A percentile compares a stretch with the other conserved stretches of the same genome.
Conservation (phyloP, 805 yeast species). For the Lipomyces spencermartinsiae region DNA sequence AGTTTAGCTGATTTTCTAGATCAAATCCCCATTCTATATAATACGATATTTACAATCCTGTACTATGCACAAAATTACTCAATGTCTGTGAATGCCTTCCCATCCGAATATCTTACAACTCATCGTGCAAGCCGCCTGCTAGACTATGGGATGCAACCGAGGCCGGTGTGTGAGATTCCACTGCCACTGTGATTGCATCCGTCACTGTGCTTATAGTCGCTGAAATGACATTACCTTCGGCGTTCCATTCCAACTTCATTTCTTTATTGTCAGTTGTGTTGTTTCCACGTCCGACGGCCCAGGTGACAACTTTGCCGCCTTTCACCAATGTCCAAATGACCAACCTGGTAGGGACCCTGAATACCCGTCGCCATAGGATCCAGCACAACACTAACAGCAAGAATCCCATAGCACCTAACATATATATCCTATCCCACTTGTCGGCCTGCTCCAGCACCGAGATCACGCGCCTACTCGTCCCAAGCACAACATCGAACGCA, state of each 20-base stretch:
- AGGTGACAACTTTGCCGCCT: slow-evolving; percentile 21
- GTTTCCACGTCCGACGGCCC: slow-evolving; percentile 18
- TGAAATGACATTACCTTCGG: not conserved
- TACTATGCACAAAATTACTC: not conserved
- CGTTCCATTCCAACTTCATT: not conserved
- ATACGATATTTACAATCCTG: not conserved
- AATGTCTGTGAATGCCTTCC: not conserved
- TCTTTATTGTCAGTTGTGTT: not conserved
- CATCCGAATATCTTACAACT: not conserved
- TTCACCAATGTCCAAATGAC: slow-evolving; percentile 30
- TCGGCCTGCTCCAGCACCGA: slow-evolving; percentile 51
- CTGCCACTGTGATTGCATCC: not conserved
- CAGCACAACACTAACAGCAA: slow-evolving; percentile 47
- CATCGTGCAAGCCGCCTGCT: not conserved
- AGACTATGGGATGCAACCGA: not conserved
- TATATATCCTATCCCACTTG: slow-evolving; percentile 47
- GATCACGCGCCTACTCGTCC: slow-evolving; percentile 48
- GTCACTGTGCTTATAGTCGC: not conserved
- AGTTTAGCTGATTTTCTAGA: too few relatives aligned
- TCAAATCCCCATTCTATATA: not conserved
- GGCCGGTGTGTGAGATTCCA: not conserved
- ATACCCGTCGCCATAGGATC: slow-evolving; percentile 49
- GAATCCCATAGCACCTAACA: slow-evolving; percentile 49
- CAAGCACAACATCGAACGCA: slow-evolving; percentile 48
- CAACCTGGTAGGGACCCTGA: slow-evolving; percentile 45